Conservation (phyloP, 805 yeast genomes). For the Ogataea chonburiensis region DNA sequence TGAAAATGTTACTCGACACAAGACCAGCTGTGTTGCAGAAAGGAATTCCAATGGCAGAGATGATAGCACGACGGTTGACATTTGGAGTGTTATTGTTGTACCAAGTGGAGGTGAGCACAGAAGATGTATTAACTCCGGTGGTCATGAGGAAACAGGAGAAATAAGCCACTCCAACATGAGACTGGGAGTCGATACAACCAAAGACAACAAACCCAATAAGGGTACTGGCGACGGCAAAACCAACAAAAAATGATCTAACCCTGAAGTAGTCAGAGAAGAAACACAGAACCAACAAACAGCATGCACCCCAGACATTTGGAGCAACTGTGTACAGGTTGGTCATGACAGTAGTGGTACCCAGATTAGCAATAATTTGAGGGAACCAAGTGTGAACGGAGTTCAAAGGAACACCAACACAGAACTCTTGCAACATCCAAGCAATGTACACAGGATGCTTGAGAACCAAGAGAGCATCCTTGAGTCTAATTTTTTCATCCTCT, state of each 20-base stretch:
- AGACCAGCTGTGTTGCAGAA: conserved; percentile 58
- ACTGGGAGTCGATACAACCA: conserved; percentile 42
- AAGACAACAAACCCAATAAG: conserved; percentile 47
- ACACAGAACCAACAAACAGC: conserved; percentile 38
- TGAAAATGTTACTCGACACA: conserved; percentile 50
- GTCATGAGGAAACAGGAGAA: conserved; percentile 37
- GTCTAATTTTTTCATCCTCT: conserved; percentile 31
- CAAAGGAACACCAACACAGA: conserved; percentile 47
- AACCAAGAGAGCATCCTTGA: conserved; percentile 43
- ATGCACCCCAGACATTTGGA: conserved; percentile 49
- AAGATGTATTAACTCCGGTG: conserved; percentile 47
- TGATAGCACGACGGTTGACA: conserved; percentile 44
- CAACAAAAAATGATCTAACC: conserved; percentile 40
- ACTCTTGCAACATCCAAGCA: conserved; percentile 44
- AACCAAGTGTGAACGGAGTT: conserved; percentile 49
- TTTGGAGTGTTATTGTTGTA: conserved; percentile 49
- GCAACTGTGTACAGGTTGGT: conserved; percentile 46
- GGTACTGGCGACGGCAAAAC: conserved; percentile 40
- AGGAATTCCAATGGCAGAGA: conserved; percentile 51
- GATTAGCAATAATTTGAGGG: conserved; percentile 41
- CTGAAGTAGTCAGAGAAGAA: conserved; percentile 41
- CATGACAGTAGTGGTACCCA: conserved; percentile 41
- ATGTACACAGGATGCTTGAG: conserved; percentile 44
- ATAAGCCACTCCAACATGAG: conserved; percentile 29
- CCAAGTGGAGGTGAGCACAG: conserved; percentile 51